These are phyloP conservation scores for Myriangium duriaei DNA, from an alignment of 2,329 filamentous ascomycete species.

Conservation along the genomic window DNA sequence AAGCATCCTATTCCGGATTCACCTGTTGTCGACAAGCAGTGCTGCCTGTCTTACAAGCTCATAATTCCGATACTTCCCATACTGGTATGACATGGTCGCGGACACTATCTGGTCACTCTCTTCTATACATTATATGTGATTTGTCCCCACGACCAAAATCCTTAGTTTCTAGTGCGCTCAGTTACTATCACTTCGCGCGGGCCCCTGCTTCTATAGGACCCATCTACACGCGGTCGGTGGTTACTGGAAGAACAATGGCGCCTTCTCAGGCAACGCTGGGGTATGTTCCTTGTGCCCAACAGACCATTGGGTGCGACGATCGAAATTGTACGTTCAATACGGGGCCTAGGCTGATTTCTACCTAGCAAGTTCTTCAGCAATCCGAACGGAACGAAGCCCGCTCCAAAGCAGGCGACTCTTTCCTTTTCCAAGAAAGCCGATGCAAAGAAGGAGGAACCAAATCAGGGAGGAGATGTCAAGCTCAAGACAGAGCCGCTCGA, in stretches of 20 bases:
- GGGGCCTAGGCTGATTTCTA: slow-evolving; percentile 5
- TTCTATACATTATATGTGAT: no score
- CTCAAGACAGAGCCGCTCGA: slow-evolving; percentile 14
- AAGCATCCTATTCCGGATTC: not conserved
- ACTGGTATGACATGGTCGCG: slow-evolving; percentile 1
- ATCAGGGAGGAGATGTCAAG: slow-evolving; percentile 15
- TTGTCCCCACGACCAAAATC: no score
- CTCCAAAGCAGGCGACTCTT: slow-evolving; percentile 64
- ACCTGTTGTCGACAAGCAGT: no score
- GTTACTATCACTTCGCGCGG: no score
- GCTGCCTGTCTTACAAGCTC: no score
- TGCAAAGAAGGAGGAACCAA: slow-evolving; percentile 10
- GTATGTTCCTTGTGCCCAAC: slow-evolving; percentile 70
- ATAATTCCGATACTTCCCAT: no score
- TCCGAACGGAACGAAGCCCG: slow-evolving; percentile 45
- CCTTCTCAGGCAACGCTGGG: slow-evolving; percentile 71
- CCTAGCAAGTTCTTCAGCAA: slow-evolving; percentile 74
- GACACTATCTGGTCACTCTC: not conserved
- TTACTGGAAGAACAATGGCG: slow-evolving; percentile 30
- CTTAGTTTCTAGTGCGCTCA: no score
- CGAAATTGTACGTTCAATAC: slow-evolving; percentile 8
- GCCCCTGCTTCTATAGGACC: no score
- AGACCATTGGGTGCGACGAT: slow-evolving; percentile 54
- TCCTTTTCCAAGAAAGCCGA: slow-evolving; percentile 46
- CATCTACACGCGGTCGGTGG: no score